phyloP scores from a whole-genome alignment of 2,329 filamentous ascomycete species.

The Blastomyces emzantsi region DNA sequence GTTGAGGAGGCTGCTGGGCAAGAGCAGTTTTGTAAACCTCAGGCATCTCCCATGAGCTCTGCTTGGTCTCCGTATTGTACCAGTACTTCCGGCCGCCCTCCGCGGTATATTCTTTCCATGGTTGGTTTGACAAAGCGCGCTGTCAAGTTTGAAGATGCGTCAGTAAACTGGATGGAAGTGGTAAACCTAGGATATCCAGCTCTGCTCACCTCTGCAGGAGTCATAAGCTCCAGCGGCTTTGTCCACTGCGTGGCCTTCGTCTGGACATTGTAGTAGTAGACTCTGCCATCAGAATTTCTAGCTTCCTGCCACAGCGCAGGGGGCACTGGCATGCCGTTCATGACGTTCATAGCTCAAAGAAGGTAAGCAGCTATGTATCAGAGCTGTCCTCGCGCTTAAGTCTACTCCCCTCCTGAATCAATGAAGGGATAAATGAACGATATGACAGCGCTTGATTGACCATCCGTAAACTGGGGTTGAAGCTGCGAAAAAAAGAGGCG shows the following conservation, averaged over 20 bases:
- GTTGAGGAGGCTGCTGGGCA: slow-evolving; percentile 44
- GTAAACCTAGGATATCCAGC: slow-evolving; percentile 14
- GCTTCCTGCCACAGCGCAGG: slow-evolving; percentile 68
- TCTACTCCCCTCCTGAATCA: background rate
- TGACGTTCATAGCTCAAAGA: slow-evolving; percentile 30
- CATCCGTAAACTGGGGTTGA: background rate
- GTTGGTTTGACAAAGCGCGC: slow-evolving; percentile 71
- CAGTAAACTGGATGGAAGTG: slow-evolving; percentile 11
- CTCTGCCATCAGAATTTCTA: slow-evolving; percentile 67
- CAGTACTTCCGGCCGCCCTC: slow-evolving; percentile 87
- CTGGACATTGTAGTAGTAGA: slow-evolving; percentile 82
- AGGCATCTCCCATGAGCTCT: slow-evolving; percentile 93
- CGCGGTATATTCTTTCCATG: slow-evolving; percentile 88
- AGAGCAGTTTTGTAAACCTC: slow-evolving; percentile 69
- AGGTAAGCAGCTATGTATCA: background rate
- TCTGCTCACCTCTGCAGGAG: slow-evolving; percentile 59
- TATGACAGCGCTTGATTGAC: background rate
- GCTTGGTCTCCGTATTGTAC: slow-evolving; percentile 85
- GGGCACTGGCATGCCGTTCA: slow-evolving; percentile 51
- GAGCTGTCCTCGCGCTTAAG: background rate
- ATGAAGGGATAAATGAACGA: background rate
- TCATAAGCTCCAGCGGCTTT: slow-evolving; percentile 86
- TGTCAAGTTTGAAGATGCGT: slow-evolving; percentile 27
- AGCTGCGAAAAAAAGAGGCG: background rate
- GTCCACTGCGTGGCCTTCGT: slow-evolving; percentile 91